Evolutionary conservation across 106 monocot genomes (phyloP).

Genomic region (Narthecium ossifragum): DNA sequence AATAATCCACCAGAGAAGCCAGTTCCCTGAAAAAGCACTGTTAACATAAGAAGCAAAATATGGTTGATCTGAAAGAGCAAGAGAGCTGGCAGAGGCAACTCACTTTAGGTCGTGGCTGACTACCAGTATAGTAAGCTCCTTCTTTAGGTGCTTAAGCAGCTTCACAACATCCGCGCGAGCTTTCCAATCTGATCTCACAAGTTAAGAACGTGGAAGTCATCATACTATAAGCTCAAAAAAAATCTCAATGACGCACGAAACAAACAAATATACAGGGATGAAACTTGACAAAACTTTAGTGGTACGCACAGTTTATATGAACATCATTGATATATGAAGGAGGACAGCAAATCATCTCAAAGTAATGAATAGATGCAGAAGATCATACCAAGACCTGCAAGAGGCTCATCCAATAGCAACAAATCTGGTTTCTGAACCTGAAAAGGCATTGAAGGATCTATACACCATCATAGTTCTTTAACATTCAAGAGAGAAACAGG

Average conservation of each 20-base stretch:
- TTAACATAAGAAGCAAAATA: no score
- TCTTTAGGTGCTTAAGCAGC: slow-evolving; percentile 71
- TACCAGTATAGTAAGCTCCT: slow-evolving; percentile 76
- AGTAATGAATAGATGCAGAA: no score
- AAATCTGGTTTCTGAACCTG: slow-evolving; percentile 92
- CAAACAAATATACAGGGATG: no score
- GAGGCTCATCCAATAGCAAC: slow-evolving; percentile 84
- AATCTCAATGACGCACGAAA: background rate
- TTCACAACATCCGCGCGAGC: slow-evolving; percentile 91
- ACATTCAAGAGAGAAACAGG: background rate
- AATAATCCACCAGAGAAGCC: slow-evolving; percentile 56
- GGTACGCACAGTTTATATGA: no score
- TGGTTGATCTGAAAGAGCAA: no score
- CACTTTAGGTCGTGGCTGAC: slow-evolving; percentile 94
- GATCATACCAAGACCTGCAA: slow-evolving; percentile 89
- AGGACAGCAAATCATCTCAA: no score
- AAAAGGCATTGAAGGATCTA: slow-evolving; percentile 7
- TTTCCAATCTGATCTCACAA: slow-evolving; percentile 70
- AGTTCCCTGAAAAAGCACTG: slow-evolving; percentile 83
- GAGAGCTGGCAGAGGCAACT: no score
- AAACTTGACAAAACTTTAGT: no score
- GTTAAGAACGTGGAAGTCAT: background rate
- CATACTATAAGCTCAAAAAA: background rate
- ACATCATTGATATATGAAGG: no score
- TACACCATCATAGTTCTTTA: background rate